Base-by-base conservation (phyloP, 805 yeast species). In the Blastobotrys parvus region DNA sequence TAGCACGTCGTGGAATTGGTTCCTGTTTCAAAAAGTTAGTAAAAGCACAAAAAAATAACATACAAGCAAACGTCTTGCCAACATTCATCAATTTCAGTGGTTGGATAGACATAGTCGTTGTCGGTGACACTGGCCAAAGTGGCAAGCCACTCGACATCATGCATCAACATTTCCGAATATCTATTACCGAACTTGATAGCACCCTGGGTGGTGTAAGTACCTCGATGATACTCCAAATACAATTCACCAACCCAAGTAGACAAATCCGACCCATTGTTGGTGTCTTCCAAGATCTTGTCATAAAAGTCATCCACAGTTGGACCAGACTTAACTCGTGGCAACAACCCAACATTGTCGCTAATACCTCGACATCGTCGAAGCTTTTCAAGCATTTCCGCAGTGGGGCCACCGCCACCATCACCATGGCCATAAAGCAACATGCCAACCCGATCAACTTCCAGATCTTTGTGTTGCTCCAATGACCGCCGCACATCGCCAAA, bases 341-440 rank as follows among this genome's bases (percentile, higher is more conserved):
- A 72, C 38, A 74, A 70, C 2, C 90, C 94, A 11, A 81, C 81
- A 3, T 81, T 80, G 56, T 90, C 83, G 17, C 88, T 74, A 46
- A 89, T 62, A 13, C 97, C 97, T 57, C 97, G 75, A 60, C 90
- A 81, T 54, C 97, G 78, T 58, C 97, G 78, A 57, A 90, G 71
- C 60, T 87, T 89, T 59, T 92, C 97, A 49, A 90, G 56, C 95
- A 88, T 89, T 57, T 85, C 95, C 32, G 84, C 83, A 3, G 86
- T 80, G 37, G 98, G 97, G 5, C 98, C 98, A 50, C 98, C 98
- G 48, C 98, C 98, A 54, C 98, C 98, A 60, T 90, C 98, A 56
- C 98, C 98, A 55, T 83, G 80, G 32, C 98, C 98, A 55, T 76
- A 92, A 35, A 88, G 68, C 57, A 92, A 66, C 53, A 90, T 68